A percentile compares a stretch with the other conserved stretches of the same genome.
Conservation (phyloP, 139 green algal species). For the Chlamydomonas schloesseri region DNA sequence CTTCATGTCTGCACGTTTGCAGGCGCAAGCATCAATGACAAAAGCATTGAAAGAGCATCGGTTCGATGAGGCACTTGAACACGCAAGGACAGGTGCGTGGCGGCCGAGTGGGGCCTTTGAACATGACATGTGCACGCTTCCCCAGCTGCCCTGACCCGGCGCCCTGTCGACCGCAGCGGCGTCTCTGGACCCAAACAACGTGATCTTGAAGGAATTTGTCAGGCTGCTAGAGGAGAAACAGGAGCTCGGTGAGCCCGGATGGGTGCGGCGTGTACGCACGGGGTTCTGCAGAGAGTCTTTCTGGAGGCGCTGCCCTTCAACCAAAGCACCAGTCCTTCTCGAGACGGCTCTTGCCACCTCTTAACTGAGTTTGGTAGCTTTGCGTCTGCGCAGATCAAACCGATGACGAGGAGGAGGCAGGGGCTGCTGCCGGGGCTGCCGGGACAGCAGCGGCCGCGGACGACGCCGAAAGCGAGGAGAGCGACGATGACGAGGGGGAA, state of each 20-base stretch:
- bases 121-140: background rate
- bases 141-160: background rate
- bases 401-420: conserved; percentile 25
- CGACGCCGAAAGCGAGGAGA: background rate
- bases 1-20: background rate
- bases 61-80: conserved; percentile 31
- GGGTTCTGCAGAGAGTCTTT: no score
- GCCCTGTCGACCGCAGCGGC: background rate
- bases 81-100: conserved; percentile 26
- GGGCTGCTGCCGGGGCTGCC: background rate
- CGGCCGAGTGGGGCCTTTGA: no score
- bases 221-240: conserved; percentile 36
- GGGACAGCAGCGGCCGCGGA: background rate
- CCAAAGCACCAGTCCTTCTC: no score
- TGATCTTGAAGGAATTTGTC: conserved; percentile 17
- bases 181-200: conserved; percentile 20
- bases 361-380: no score
- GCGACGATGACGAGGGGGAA: conserved; percentile 6
- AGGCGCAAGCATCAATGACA: conserved; percentile 13
- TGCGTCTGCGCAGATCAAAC: conserved; percentile 25
- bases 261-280: no score
- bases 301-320: no score
- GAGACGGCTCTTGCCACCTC: no score
- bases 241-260: conserved; percentile 17
- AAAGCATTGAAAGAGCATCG: conserved; percentile 30